Evolutionary conservation across 176 grass and related monocot species (phyloP), one percentile per base, ranked within the genome.

Genomic region (Eleusine indica): DNA sequence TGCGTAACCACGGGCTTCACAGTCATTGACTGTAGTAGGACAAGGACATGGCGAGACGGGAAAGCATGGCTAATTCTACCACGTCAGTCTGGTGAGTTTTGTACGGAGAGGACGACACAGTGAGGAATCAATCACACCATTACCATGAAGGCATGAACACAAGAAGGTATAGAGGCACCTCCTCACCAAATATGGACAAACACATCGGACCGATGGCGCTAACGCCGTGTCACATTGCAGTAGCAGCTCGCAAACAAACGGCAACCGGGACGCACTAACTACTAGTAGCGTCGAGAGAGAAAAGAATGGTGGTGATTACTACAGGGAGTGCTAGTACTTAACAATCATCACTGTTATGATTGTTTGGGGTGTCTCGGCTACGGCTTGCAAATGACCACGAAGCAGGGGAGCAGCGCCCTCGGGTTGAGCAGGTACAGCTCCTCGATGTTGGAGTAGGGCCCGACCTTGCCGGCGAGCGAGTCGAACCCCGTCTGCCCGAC

Each of bases 361-460:
- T 52, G 49, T 52, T 17, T 46, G 43, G 15, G 79, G 21, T 79
- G n/a, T 30, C 41, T 75, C 51, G 11, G 13, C 74, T 70, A 97
- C 8, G 89, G 66, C 84, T 94, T 97, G 86, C 91, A 97, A 8
- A 97, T 91, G 69, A 94, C 94, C 2, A 97, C 91, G 90, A 97
- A 97, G 87, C 94, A 97, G 49, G 94, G 91, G 51, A 97, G 90
- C 56, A 97, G 82, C 71, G 94, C 94, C 56, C 94, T 89, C 80
- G 94, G 87, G 88, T 91, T 97, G 28, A 97, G 91, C 91, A 97
- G 90, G 80, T 94, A 97, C 2, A 97, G 94, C 75, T 97, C 94
- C 78, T 97, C 94, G 89, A 94, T 94, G 81, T 93, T 97, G 68
- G 94, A 85, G 84, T 97, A 94, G 3, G 92, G 87, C 22, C 94